Evolutionary conservation across 768 basidiomycete species (phyloP).

Genomic region (Sporobolomyces roseus): DNA sequence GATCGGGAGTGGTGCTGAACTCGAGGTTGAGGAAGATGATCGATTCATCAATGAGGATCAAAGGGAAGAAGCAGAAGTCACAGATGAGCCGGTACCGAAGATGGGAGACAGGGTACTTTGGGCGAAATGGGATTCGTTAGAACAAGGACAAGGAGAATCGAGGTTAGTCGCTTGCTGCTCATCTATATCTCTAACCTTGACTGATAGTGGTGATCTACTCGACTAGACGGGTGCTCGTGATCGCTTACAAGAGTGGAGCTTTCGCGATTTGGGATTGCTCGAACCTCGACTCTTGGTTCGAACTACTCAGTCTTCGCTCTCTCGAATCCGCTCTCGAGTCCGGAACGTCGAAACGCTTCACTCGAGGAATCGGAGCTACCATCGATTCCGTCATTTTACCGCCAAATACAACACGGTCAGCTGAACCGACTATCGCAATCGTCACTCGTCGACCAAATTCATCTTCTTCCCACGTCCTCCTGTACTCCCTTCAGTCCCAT

Average conservation of each 20-base stretch:
- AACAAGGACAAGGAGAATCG: background rate
- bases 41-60: background rate
- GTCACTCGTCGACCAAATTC: background rate
- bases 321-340: slow-evolving; percentile 11
- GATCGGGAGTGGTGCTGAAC: background rate
- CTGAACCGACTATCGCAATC: no score
- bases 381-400: slow-evolving; percentile 9
- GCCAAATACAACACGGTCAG: background rate
- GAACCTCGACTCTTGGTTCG: slow-evolving; percentile 31
- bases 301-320: slow-evolving; percentile 31
- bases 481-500: slow-evolving; percentile 32
- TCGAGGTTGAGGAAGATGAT: background rate
- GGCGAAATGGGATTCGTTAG: slow-evolving; percentile 20
- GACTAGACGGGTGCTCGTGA: slow-evolving; percentile 32
- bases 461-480: slow-evolving; percentile 11
- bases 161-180: slow-evolving; percentile 4
- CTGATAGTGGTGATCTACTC: no score
- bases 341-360: background rate
- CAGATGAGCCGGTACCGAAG: background rate
- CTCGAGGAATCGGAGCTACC: background rate
- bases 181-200: background rate
- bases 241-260: slow-evolving; percentile 23
- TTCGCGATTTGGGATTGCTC: slow-evolving; percentile 35
- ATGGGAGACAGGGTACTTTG: slow-evolving; percentile 8
- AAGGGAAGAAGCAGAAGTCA: background rate